Evolutionary conservation across 768 basidiomycete genomes (phyloP).

Genomic region (Termitomyces sp.): DNA sequence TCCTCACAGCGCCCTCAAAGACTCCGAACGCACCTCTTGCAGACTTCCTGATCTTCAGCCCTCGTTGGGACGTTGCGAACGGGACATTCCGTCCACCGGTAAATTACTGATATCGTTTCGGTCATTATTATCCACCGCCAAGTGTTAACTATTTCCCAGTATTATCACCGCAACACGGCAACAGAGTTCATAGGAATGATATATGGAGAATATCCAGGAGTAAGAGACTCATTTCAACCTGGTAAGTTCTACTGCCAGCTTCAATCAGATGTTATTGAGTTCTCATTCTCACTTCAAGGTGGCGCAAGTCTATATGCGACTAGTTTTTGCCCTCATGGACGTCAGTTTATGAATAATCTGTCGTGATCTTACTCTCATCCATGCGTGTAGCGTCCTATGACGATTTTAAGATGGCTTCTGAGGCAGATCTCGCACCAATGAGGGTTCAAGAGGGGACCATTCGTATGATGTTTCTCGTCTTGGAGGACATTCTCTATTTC

Average conservation of each 20-base stretch:
- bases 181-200: conserved; percentile 67
- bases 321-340: conserved; percentile 65
- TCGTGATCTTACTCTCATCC: neutral
- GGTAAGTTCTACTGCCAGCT: conserved; percentile 27
- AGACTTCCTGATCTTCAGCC: conserved; percentile 65
- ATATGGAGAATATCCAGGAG: conserved; percentile 62
- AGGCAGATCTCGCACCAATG: conserved; percentile 50
- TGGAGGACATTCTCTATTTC: neutral
- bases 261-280: neutral
- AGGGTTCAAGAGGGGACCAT: conserved; percentile 53
- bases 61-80: conserved; percentile 61
- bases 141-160: conserved; percentile 30
- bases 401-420: conserved; percentile 55
- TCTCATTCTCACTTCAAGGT: conserved; percentile 21
- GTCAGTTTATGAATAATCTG: conserved; percentile 26
- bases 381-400: conserved; percentile 50
- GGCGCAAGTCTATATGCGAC: conserved; percentile 63
- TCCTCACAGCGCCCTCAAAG: conserved; percentile 66
- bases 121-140: neutral
- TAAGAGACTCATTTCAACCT: conserved; percentile 61
- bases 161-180: conserved; percentile 62
- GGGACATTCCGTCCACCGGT: conserved; percentile 63
- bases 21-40: conserved; percentile 54
- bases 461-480: conserved; percentile 30
- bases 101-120: conserved; percentile 14